Base-by-base conservation (phyloP, 208 protist species). In the Crithidia bombi region DNA sequence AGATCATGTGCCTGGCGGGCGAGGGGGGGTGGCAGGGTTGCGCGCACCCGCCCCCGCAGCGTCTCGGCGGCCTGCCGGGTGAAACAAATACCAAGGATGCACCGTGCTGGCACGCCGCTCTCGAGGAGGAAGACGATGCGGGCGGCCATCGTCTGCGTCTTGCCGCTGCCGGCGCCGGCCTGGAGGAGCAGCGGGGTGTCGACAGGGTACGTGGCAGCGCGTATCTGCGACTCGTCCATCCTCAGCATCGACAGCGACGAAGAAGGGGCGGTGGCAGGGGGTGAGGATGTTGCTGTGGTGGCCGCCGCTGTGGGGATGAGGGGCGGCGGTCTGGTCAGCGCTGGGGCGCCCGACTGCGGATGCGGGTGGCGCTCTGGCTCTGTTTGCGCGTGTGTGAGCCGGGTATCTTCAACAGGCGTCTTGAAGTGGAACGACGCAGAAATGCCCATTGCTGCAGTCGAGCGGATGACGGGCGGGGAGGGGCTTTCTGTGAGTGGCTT, bases 81-180 rank as follows among this genome's bases (percentile, higher is more conserved):
- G 66, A 96, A 96, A 61, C 89, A 93, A 32, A 96, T 82, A 25
- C 83, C 86, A n/a, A 96, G 73, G 25, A 96, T 82, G 33, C 65
- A 25, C n/a, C 72, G 59, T 19, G 86, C 66, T n/a, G 81, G 74
- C n/a, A 96, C 84, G 32, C 75, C 78, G 10, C 47, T 51, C 32
- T 79, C 32, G 52, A 96, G 66, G 3, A 94, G 62, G 49, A 76
- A 85, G 6, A 81, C 89, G 21, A 96, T 85, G 23, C 91, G 89
- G 21, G 72, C 73, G 0, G 89, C 89, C 83, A 96, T 93, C 30
- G 91, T 93, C 63, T 92, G 89, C 41, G 91, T 96, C 55, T 96
- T 96, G 19, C 91, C 91, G 54, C 89, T 94, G n/a, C 91, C 91
- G 1, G 91, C 88, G 12, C 91, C 91, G 7, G 91, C 91, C 35